Conservation (phyloP, 2,329 filamentous ascomycete genomes). For the Aspergillus fumigatiaffinis region DNA sequence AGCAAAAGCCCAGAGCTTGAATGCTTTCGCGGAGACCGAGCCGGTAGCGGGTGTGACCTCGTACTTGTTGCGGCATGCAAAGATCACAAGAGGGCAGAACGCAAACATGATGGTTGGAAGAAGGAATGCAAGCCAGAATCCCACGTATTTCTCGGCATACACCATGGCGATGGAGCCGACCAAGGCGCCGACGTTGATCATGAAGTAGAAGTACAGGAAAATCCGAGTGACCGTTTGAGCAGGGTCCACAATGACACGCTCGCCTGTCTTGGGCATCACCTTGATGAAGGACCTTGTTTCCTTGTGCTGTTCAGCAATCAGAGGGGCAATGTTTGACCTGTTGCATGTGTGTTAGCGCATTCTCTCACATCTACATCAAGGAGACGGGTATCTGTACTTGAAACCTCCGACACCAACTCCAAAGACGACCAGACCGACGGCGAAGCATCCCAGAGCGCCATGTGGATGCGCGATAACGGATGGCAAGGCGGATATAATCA, state of each 20-base stretch:
- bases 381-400: slow-evolving; percentile 45
- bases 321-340: slow-evolving; percentile 64
- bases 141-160: slow-evolving; percentile 71
- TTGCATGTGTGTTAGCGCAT: neutral
- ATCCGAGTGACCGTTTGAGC: slow-evolving; percentile 65
- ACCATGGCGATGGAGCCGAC: slow-evolving; percentile 62
- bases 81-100: slow-evolving; percentile 58
- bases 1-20: slow-evolving; percentile 58
- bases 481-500: slow-evolving; percentile 65
- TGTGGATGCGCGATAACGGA: slow-evolving; percentile 56
- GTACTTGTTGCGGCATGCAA: slow-evolving; percentile 60
- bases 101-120: slow-evolving; percentile 65
- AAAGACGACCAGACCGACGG: slow-evolving; percentile 62
- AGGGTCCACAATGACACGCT: slow-evolving; percentile 67
- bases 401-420: slow-evolving; percentile 74
- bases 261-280: slow-evolving; percentile 50
- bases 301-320: slow-evolving; percentile 67
- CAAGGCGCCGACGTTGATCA: slow-evolving; percentile 65
- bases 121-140: slow-evolving; percentile 59
- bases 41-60: slow-evolving; percentile 64
- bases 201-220: slow-evolving; percentile 67
- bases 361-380: neutral
- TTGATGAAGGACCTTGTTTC: slow-evolving; percentile 57
- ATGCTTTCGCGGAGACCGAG: slow-evolving; percentile 65
- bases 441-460: slow-evolving; percentile 59